A percentile compares a stretch with the other conserved stretches of the same genome.
phyloP scores from a whole-genome alignment of 1,139 yeast species.

The Kodamaea ohmeri region DNA sequence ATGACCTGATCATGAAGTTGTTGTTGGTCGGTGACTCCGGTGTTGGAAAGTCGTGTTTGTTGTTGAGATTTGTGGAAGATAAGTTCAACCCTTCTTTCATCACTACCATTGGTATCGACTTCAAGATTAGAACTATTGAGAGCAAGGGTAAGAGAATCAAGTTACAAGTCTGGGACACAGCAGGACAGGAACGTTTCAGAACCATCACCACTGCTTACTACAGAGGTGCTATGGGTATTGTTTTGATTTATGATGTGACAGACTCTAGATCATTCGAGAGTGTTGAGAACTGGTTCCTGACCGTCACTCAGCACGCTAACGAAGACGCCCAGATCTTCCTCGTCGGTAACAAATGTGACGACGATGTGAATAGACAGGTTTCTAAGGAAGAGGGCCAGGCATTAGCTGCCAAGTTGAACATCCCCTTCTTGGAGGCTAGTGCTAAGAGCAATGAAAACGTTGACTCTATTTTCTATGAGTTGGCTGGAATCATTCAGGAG shows the following conservation, averaged over 20 bases:
- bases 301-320: slow-evolving; percentile 94
- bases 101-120: slow-evolving; percentile 96
- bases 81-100: slow-evolving; percentile 94
- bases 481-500: slow-evolving; percentile 86
- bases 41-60: slow-evolving; percentile 93
- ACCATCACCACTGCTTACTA: slow-evolving; percentile 98
- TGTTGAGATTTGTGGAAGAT: slow-evolving; percentile 93
- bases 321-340: slow-evolving; percentile 92
- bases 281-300: slow-evolving; percentile 86
- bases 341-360: slow-evolving; percentile 95
- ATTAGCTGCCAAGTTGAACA: slow-evolving; percentile 80
- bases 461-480: slow-evolving; percentile 84
- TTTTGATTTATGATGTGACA: slow-evolving; percentile 92
- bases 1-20: slow-evolving; percentile 92
- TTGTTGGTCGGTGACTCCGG: slow-evolving; percentile 93
- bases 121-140: slow-evolving; percentile 94
- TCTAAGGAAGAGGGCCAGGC: slow-evolving; percentile 86
- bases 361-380: slow-evolving; percentile 72
- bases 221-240: slow-evolving; percentile 98
- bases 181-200: slow-evolving; percentile 97
- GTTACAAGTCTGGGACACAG: slow-evolving; percentile 98
- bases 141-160: slow-evolving; percentile 90
- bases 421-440: slow-evolving; percentile 92
- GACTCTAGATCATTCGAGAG: slow-evolving; percentile 90
- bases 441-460: slow-evolving; percentile 94